Conservation (phyloP, 2,329 filamentous ascomycete species). For the Albifimbria verrucaria region DNA sequence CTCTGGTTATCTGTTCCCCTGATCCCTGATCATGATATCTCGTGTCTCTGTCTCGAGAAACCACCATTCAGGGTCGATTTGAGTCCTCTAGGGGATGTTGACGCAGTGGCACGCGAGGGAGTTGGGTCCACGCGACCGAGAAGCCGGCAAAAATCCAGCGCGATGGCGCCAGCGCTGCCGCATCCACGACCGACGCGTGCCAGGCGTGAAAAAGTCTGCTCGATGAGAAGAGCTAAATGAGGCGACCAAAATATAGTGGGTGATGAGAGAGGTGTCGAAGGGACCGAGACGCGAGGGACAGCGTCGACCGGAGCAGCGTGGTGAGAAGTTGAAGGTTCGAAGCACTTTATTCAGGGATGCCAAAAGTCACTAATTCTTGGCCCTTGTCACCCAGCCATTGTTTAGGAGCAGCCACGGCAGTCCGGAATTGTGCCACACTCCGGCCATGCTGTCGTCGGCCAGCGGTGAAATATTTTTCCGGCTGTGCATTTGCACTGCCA, state of each 20-base stretch:
- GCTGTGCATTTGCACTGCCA: background rate
- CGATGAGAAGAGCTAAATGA: background rate
- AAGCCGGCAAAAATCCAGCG: constrained; percentile 2
- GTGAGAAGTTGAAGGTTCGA: constrained; percentile 21
- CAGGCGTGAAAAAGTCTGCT: constrained; percentile 1
- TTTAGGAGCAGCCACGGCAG: background rate
- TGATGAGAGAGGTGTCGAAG: background rate
- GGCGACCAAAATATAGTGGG: background rate
- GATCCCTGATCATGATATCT: constrained; percentile 56
- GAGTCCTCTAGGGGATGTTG: constrained; percentile 5
- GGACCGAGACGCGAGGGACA: background rate
- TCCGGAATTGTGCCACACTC: background rate
- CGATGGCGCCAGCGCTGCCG: constrained; percentile 10
- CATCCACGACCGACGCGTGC: constrained; percentile 4
- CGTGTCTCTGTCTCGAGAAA: constrained; percentile 23
- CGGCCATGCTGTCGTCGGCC: background rate
- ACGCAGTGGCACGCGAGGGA: constrained; percentile 18
- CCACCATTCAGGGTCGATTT: constrained; percentile 16
- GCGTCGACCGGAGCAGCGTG: constrained; percentile 1
- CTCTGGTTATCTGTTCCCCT: constrained; percentile 49
- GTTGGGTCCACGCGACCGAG: constrained; percentile 39
- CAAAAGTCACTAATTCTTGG: background rate
- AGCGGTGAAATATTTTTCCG: background rate
- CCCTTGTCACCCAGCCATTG: background rate
- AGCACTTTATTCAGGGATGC: constrained; percentile 2